Evolutionary conservation across 129 eudicot genomes (phyloP).

Genomic region (Glebionis coronaria): DNA sequence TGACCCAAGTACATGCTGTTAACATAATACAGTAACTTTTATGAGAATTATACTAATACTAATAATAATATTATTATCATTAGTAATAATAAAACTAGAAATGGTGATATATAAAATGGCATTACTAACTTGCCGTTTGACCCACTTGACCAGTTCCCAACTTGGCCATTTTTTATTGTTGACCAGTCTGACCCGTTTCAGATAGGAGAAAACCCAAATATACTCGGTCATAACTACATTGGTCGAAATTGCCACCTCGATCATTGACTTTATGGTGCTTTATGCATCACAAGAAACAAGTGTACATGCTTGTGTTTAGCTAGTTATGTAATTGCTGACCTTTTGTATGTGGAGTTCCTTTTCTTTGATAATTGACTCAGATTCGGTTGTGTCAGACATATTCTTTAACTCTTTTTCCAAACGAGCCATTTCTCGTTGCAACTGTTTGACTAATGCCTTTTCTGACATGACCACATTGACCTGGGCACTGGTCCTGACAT

Average conservation of each 20-base stretch:
- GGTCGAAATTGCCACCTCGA: neutral
- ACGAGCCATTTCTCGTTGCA: conserved; percentile 62
- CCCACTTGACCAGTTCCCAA: too few species aligned
- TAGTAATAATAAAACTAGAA: too few species aligned
- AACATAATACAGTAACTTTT: too few species aligned
- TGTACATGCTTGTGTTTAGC: neutral
- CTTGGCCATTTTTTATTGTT: too few species aligned
- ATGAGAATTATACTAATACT: too few species aligned
- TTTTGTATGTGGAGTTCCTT: conserved; percentile 70
- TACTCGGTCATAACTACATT: too few species aligned
- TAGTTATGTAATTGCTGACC: conserved; percentile 32
- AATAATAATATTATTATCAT: too few species aligned
- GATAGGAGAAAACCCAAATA: too few species aligned
- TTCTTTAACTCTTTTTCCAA: conserved; percentile 62
- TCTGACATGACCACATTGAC: conserved; percentile 90
- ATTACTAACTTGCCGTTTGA: too few species aligned
- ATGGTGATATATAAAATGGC: too few species aligned
- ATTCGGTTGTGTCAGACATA: conserved; percentile 35
- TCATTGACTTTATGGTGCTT: neutral
- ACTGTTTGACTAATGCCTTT: conserved; percentile 76
- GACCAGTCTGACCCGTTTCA: too few species aligned
- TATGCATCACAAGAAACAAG: neutral
- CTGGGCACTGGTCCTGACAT: conserved; percentile 76
- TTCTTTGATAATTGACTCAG: conserved; percentile 42
- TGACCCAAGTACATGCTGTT: too few species aligned